Conservation (phyloP, 257 asterid genomes). For the Nemophila menziesii region DNA sequence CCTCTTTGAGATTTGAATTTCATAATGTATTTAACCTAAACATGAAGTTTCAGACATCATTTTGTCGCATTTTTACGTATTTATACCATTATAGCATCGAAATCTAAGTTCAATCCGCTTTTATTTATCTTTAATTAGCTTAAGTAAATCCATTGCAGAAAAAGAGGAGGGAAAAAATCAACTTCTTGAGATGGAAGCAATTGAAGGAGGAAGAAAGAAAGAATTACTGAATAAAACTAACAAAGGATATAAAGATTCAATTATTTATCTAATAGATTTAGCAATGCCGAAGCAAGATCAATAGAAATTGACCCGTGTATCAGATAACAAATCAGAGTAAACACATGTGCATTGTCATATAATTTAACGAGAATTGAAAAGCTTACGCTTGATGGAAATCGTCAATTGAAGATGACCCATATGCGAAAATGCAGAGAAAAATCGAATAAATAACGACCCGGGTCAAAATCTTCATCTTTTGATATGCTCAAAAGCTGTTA, state of each 20-base stretch:
- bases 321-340: conserved; percentile 10
- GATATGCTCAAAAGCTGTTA: conserved; percentile 24
- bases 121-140: no score
- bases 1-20: not conserved
- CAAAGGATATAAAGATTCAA: not conserved
- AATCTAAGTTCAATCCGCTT: not conserved
- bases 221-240: not conserved
- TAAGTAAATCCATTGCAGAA: not conserved
- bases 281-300: conserved; percentile 16
- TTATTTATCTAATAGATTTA: no score
- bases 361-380: not conserved
- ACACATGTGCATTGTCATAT: conserved; percentile 8
- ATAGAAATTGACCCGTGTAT: not conserved
- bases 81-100: not conserved
- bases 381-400: conserved; percentile 81
- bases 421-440: conserved; percentile 30
- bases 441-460: conserved; percentile 24
- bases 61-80: not conserved
- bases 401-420: conserved; percentile 38
- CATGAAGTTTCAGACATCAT: not conserved
- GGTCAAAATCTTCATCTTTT: conserved; percentile 42
- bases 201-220: no score
- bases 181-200: not conserved
- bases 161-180: not conserved
- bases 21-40: not conserved